Evolutionary conservation across 176 grass and related monocot genomes (phyloP), one percentile per base, ranked within the genome.

Genomic region (Thalia dealbata): DNA sequence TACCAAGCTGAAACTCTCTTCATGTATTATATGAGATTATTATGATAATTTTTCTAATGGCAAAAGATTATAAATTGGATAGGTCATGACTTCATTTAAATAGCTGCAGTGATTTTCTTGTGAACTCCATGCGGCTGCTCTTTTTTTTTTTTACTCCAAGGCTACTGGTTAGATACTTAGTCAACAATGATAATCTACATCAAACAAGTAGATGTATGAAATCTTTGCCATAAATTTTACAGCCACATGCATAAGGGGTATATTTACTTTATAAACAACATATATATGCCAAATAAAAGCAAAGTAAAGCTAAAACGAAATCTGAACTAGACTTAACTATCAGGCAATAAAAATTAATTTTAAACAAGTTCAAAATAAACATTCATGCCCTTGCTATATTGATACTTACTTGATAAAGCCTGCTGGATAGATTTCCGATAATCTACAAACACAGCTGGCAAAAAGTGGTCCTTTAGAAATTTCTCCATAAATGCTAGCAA

Each of bases 401-500:
- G 42, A 61, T 24, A 62, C 89, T 82, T 91, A 97, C 95, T 92
- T 55, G 95, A 97, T 88, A 97, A 92, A 78, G 93, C 93, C 78
- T 92, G 93, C 78, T 97, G 93, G 73, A 97, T 87, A 70, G 87
- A 97, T 88, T 97, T 97, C 78, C 93, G 82, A 69, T 97, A 97
- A 87, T 92, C 93, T 69, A 97, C 93, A 76, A 91, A 97, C 79
- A 97, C 86, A 54, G 93, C 83, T 84, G 93, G 93, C 78, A 92
- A 88, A 78, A 97, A 97, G 50, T 97, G 93, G 74, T 97, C 93
- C 76, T 97, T 97, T 71, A 97, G 76, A 84, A 92, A 97, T 76
- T 97, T 97, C 70, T 91, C 88, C 42, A 92, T 76, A 80, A 92
- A 97, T 45, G 85, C 78, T 73, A 92, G 82, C 75, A 97, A 83